These are phyloP conservation scores for Corymbia maculata DNA, from an alignment of 345 rosid species.

Conservation along the genomic window DNA sequence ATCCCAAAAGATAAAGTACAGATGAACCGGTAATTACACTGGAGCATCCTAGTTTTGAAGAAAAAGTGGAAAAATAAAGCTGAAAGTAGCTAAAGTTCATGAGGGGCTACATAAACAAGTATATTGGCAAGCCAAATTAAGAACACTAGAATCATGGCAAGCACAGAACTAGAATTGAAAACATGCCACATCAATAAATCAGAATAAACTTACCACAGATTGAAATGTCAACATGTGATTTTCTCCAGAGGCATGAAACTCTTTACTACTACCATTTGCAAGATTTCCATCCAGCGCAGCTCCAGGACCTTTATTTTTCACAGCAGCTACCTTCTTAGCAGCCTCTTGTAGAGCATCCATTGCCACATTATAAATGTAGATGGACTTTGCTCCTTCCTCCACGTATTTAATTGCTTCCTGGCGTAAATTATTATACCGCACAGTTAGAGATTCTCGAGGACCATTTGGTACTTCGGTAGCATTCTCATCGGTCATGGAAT, in stretches of 20 bases:
- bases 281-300: constrained; percentile 8
- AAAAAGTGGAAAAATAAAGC: not conserved
- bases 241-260: constrained; percentile 25
- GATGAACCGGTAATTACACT: not conserved
- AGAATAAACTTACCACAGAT: constrained; percentile 34
- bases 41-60: not conserved
- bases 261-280: constrained; percentile 34
- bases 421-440: constrained; percentile 54
- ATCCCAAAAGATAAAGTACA: not conserved
- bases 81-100: not conserved
- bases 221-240: constrained; percentile 17
- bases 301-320: constrained; percentile 33
- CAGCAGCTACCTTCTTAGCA: constrained; percentile 45
- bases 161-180: not conserved
- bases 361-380: constrained; percentile 58
- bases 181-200: not conserved
- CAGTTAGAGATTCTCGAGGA: constrained; percentile 42
- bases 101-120: not conserved
- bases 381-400: constrained; percentile 78
- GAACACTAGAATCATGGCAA: not conserved
- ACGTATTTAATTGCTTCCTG: constrained; percentile 70
- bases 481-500: constrained; percentile 22
- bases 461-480: constrained; percentile 22
- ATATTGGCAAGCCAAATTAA: not conserved
- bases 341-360: constrained; percentile 69